A percentile compares a stretch with the other conserved stretches of the same genome.
Conservation (phyloP, 192 early-diverging fungal species). For the Phlyctochytrium arcticum region DNA sequence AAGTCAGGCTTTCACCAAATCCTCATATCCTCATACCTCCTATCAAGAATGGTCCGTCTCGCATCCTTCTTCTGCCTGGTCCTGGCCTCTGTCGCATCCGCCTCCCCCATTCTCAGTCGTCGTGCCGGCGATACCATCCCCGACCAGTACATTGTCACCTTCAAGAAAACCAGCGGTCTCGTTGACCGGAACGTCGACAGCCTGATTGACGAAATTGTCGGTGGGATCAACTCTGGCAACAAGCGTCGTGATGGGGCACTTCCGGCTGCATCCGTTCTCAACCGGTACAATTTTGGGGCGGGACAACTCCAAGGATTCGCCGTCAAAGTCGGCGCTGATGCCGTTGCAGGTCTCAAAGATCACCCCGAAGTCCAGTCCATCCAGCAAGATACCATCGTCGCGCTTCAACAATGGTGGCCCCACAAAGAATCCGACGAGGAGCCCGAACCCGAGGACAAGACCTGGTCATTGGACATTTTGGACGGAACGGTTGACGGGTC, state of each 20-base stretch:
- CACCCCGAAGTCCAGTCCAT: constrained; percentile 31
- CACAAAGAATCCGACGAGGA: constrained; percentile 3
- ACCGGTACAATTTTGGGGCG: constrained; percentile 7
- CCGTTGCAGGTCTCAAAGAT: constrained; percentile 8
- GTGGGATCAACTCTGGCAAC: neutral
- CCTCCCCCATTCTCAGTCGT: neutral
- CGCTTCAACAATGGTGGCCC: neutral
- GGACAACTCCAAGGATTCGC: constrained; percentile 11
- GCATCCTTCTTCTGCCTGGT: constrained; percentile 3
- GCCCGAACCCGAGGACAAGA: constrained; percentile 14
- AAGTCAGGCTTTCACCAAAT: too few species aligned
- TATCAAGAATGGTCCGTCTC: neutral
- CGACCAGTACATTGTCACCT: constrained; percentile 14
- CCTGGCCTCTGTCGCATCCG: constrained; percentile 10
- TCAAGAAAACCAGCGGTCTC: constrained; percentile 8
- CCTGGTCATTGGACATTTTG: constrained; percentile 39
- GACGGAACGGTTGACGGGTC: constrained; percentile 28
- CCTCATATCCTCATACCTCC: neutral
- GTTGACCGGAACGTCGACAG: constrained; percentile 3
- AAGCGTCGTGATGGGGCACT: neutral
- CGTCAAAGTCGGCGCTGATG: constrained; percentile 2
- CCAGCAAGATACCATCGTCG: constrained; percentile 38
- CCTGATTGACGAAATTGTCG: neutral
- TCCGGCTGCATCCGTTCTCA: neutral
- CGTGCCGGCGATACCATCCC: neutral